Evolutionary conservation across 805 yeast species (phyloP).

Genomic region (Teunomyces cretensis): DNA sequence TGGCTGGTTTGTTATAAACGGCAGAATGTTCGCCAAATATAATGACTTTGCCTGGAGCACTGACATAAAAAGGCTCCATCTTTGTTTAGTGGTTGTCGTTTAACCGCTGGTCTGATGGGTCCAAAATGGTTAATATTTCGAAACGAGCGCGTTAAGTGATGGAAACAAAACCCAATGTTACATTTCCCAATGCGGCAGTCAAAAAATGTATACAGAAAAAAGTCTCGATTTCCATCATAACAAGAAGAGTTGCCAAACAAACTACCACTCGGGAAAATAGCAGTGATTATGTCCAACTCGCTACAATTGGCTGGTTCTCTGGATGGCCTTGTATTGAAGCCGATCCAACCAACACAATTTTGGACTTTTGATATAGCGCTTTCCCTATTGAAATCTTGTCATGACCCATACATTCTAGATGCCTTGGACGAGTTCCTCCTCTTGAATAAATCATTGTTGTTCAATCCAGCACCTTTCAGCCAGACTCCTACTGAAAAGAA

Average conservation of each 20-base stretch:
- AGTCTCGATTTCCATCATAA: not conserved
- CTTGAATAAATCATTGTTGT: conserved; percentile 28
- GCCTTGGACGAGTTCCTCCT: conserved; percentile 42
- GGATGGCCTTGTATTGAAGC: conserved; percentile 21
- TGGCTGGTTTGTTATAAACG: conserved; percentile 89
- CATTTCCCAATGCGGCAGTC: conserved; percentile 17
- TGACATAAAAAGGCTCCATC: conserved; percentile 61
- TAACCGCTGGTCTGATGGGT: not conserved
- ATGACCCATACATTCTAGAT: conserved; percentile 31
- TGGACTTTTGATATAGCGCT: conserved; percentile 45
- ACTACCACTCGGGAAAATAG: not conserved
- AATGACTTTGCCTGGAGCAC: conserved; percentile 97
- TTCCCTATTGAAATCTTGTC: conserved; percentile 27
- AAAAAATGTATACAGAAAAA: conserved; percentile 2
- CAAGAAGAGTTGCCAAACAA: not conserved
- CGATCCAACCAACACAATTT: conserved; percentile 33
- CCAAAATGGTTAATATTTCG: not conserved
- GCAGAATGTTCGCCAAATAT: conserved; percentile 97
- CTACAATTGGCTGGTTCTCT: conserved; percentile 5
- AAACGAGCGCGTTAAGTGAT: not conserved
- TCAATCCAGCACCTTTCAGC: conserved; percentile 32
- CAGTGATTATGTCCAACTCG: conserved; percentile 2
- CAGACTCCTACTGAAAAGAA: not conserved
- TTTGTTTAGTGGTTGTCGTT: not conserved
- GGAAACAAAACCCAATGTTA: not conserved